phyloP scores from a whole-genome alignment of 2,329 filamentous ascomycete genomes.

The Cladorrhinum sp. region DNA sequence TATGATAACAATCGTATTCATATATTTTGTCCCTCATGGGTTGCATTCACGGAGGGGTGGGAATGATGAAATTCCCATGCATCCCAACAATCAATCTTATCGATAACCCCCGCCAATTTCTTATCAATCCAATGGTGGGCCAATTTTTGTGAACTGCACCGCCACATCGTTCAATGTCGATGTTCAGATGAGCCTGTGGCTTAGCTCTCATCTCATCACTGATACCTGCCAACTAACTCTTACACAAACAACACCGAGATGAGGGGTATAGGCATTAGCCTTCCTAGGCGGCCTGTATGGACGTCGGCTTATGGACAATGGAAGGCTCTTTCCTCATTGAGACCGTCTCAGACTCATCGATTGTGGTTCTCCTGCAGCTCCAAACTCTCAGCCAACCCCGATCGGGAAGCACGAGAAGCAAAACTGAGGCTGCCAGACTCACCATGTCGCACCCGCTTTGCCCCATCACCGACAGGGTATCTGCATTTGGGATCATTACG shows the following conservation, averaged over 20 bases:
- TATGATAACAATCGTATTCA: neutral
- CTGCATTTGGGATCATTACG: slow-evolving; percentile 87
- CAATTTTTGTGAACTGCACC: neutral
- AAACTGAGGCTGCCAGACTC: slow-evolving; percentile 43
- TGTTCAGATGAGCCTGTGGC: neutral
- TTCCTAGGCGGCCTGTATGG: slow-evolving; percentile 20
- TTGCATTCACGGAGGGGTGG: neutral
- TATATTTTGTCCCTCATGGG: neutral
- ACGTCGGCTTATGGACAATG: slow-evolving; percentile 10
- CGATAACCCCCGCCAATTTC: neutral
- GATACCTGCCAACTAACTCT: neutral
- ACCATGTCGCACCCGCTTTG: slow-evolving; percentile 80
- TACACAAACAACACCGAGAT: neutral
- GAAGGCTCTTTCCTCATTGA: slow-evolving; percentile 17
- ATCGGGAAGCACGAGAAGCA: slow-evolving; percentile 20
- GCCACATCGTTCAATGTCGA: neutral
- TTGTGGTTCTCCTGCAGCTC: slow-evolving; percentile 1
- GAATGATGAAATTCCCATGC: slow-evolving; percentile 1
- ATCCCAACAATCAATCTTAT: neutral
- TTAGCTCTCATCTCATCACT: slow-evolving; percentile 6
- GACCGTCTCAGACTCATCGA: slow-evolving; percentile 21
- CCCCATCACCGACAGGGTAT: slow-evolving; percentile 91
- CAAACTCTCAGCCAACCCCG: slow-evolving; percentile 3
- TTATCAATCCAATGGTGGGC: neutral
- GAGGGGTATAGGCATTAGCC: slow-evolving; percentile 17